Conservation (phyloP, 2,329 filamentous ascomycete species). For the Mollisiaceae sp. region DNA sequence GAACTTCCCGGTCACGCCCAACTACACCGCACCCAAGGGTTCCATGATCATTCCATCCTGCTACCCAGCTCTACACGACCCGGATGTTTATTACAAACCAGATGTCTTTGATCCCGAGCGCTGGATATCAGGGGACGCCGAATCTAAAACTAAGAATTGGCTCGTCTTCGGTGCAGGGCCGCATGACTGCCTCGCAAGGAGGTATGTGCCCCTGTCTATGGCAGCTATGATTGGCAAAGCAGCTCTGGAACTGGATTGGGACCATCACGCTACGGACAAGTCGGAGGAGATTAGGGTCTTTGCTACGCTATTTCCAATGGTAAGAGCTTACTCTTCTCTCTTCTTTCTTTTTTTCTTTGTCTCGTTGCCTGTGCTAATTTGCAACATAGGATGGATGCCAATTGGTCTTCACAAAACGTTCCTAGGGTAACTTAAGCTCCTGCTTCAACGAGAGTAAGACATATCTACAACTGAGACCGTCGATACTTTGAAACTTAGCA, state of each 20-base stretch:
- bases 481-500: too few species aligned
- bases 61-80: constrained; percentile 57
- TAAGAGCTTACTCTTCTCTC: constrained; percentile 50
- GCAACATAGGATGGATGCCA: background rate
- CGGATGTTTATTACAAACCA: constrained; percentile 52
- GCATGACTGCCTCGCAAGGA: constrained; percentile 55
- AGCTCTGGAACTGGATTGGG: constrained; percentile 55
- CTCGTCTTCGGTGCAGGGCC: constrained; percentile 57
- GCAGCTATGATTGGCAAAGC: constrained; percentile 59
- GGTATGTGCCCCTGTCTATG: constrained; percentile 57
- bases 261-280: constrained; percentile 51
- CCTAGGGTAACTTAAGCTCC: too few species aligned
- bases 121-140: constrained; percentile 58
- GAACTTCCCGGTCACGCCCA: constrained; percentile 51
- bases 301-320: constrained; percentile 95
- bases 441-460: too few species aligned
- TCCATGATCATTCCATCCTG: constrained; percentile 57
- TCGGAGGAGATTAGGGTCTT: constrained; percentile 76
- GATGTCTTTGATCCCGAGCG: constrained; percentile 56
- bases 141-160: constrained; percentile 57
- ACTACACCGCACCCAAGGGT: constrained; percentile 56
- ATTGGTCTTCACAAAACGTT: background rate
- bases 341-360: background rate
- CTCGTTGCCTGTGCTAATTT: background rate
- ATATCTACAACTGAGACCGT: too few species aligned